Percentiles rank a stretch among this genome's conserved stretches.
Conservation (phyloP, 306 rosid species). For the Cicer yamashitae region DNA sequence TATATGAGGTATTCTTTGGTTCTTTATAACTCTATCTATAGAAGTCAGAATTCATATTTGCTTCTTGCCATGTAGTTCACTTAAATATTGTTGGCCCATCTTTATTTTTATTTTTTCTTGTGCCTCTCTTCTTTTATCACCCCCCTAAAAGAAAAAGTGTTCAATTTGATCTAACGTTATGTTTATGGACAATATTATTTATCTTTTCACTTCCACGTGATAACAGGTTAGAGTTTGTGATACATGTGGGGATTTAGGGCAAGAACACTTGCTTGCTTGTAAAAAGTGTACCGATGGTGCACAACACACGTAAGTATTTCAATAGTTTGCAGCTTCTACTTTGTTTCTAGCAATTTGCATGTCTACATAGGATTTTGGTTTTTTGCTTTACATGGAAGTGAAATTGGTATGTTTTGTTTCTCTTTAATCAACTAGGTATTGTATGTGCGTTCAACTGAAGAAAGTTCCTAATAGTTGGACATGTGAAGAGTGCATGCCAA, state of each 20-base stretch:
- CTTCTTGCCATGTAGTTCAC: not conserved
- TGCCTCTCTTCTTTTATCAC: no score
- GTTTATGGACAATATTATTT: slow-evolving; percentile 2
- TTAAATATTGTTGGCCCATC: not conserved
- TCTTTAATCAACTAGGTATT: slow-evolving; percentile 47
- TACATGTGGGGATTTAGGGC: slow-evolving; percentile 48
- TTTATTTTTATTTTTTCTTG: no score
- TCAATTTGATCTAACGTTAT: not conserved
- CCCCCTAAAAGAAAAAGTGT: no score
- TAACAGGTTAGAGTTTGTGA: slow-evolving; percentile 52
- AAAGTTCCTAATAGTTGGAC: slow-evolving; percentile 46
- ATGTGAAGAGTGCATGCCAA: slow-evolving; percentile 49
- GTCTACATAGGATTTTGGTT: not conserved
- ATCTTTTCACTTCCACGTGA: slow-evolving; percentile 13
- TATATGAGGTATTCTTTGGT: not conserved
- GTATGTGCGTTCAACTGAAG: slow-evolving; percentile 41
- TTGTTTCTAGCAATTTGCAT: not conserved
- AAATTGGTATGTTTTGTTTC: slow-evolving; percentile 32
- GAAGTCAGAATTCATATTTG: slow-evolving; percentile 1
- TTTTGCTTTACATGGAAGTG: slow-evolving; percentile 5
- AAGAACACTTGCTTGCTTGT: slow-evolving; percentile 39
- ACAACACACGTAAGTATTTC: slow-evolving; percentile 50
- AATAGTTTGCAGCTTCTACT: slow-evolving; percentile 1
- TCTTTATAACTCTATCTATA: not conserved
- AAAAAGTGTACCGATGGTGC: slow-evolving; percentile 52